Evolutionary conservation across 2,329 filamentous ascomycete species (phyloP).

Genomic region (Curvularia eragrostidis): DNA sequence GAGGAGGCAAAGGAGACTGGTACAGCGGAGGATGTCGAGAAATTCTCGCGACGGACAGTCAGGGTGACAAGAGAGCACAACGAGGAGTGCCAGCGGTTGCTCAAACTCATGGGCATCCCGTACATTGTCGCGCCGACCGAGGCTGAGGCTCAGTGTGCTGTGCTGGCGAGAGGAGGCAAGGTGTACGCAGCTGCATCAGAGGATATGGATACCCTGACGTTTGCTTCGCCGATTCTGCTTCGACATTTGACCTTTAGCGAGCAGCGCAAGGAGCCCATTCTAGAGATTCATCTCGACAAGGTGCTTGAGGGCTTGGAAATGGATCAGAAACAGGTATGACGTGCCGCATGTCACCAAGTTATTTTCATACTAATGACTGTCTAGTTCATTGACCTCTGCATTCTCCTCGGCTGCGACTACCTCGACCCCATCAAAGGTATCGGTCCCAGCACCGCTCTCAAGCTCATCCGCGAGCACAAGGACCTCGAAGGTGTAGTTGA

Average conservation of each 20-base stretch:
- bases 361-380: neutral
- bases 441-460: slow-evolving; percentile 88
- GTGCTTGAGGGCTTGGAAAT: slow-evolving; percentile 87
- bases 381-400: slow-evolving; percentile 96
- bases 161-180: slow-evolving; percentile 86
- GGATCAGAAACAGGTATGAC: slow-evolving; percentile 78
- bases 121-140: slow-evolving; percentile 96
- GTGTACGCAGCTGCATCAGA: slow-evolving; percentile 97
- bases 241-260: slow-evolving; percentile 96
- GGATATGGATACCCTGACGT: slow-evolving; percentile 98
- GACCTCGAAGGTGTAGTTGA: slow-evolving; percentile 87
- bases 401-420: slow-evolving; percentile 96
- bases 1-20: slow-evolving; percentile 98
- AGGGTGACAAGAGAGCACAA: slow-evolving; percentile 97
- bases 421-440: slow-evolving; percentile 95
- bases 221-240: slow-evolving; percentile 87
- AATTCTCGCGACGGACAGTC: slow-evolving; percentile 92
- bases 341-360: slow-evolving; percentile 21
- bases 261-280: slow-evolving; percentile 95
- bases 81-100: slow-evolving; percentile 85
- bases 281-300: slow-evolving; percentile 88
- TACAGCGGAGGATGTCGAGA: slow-evolving; percentile 96
- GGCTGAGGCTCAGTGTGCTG: slow-evolving; percentile 95
- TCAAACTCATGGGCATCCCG: slow-evolving; percentile 95
- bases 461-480: slow-evolving; percentile 91